Base-by-base conservation (phyloP, 306 rosid genomes). In the Cicer yamashitae region DNA sequence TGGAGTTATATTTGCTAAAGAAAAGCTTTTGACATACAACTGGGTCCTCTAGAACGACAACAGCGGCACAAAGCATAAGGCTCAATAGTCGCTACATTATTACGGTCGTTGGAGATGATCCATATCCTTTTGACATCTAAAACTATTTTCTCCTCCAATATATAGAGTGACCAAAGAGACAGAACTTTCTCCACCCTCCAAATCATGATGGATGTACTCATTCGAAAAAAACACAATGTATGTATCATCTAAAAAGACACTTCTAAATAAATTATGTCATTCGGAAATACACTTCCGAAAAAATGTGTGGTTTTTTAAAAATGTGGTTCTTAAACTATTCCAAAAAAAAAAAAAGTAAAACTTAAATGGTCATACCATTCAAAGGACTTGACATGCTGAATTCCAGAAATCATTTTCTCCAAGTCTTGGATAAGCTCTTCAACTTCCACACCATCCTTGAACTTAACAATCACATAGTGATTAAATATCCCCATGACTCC, bases 391-490 rank as follows among this genome's bases (percentile, higher is more conserved):
- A 94, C 91, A 60, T 62, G 64, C 18, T 91, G 88, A 71, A 91
- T 75, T 64, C 85, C 85, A 0, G 93, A 82, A 64, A 87, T 82
- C 87, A 94, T 53, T 46, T 84, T 85, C 87, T 82, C 89, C 85
- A 91, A 71, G 57, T 89, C 91, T 73, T 85, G 78, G 47, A 87
- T 43, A 65, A 94, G 67, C 22, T 89, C 90, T 10, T 89, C 93
- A 61, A 87, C 89, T n/a, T 4, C 78, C 5, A 79, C 93, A 38
- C 82, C 91, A 46, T 84, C 88, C 79, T 94, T 94, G 85, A 94
- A 94, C 96, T 88, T 91, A 41, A 81, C 94, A 60, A 93, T 79
- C 18, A 94, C 97, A 84, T 72, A 81, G 84, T 91, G 98, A 74
- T 94, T 94, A 83, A 89, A 91, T 63, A 63, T 86, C 6, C 88